Evolutionary conservation across 2,329 filamentous ascomycete species (phyloP).

Genomic region (Claviceps monticola): DNA sequence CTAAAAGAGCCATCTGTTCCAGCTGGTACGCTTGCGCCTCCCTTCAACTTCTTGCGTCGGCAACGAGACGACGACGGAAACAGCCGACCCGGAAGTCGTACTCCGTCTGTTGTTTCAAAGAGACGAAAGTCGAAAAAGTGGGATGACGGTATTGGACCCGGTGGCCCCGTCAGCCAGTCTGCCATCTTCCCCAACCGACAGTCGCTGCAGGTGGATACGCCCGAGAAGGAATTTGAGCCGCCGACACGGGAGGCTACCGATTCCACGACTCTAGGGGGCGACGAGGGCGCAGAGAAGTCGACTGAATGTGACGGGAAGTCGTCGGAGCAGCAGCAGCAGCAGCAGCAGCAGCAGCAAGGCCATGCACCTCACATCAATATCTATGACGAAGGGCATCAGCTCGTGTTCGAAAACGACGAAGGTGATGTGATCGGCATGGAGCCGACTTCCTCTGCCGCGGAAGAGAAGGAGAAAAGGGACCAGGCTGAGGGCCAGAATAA

Average conservation of each 20-base stretch:
- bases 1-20: constrained; percentile 46
- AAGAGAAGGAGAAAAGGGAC: background rate
- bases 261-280: constrained; percentile 18
- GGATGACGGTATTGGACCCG: constrained; percentile 60
- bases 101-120: constrained; percentile 45
- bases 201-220: constrained; percentile 10
- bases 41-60: constrained; percentile 66
- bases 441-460: constrained; percentile 8
- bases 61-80: constrained; percentile 62
- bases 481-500: background rate
- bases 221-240: constrained; percentile 18
- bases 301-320: constrained; percentile 12
- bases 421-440: constrained; percentile 70
- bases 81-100: constrained; percentile 38
- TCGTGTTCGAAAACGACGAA: constrained; percentile 73
- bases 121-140: constrained; percentile 53
- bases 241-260: constrained; percentile 18
- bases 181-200: constrained; percentile 62
- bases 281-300: constrained; percentile 17
- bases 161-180: constrained; percentile 79
- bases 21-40: constrained; percentile 58
- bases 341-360: background rate
- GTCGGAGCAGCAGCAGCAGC: background rate
- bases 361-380: constrained; percentile 40
- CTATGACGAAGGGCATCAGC: constrained; percentile 66